Conservation (phyloP, 2,329 filamentous ascomycete genomes). For the Triangularia verruculosa region DNA sequence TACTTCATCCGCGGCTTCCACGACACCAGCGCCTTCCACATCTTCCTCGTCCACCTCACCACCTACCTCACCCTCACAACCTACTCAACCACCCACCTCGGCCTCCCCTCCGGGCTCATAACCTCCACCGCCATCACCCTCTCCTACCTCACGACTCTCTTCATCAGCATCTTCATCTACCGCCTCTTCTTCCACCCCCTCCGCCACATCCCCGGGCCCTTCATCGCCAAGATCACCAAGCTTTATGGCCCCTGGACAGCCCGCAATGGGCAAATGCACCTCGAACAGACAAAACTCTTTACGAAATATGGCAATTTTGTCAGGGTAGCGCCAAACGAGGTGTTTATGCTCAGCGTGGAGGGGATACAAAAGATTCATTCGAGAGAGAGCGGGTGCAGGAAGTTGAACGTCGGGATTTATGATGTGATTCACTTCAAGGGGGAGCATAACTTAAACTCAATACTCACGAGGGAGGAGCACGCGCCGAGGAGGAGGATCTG, state of each 20-base stretch:
- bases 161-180: slow-evolving; percentile 32
- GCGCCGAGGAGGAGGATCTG: slow-evolving; percentile 29
- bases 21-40: slow-evolving; percentile 5
- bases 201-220: slow-evolving; percentile 29
- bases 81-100: background rate
- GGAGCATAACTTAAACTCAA: slow-evolving; percentile 26
- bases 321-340: slow-evolving; percentile 27
- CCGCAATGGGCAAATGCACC: slow-evolving; percentile 12
- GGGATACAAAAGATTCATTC: slow-evolving; percentile 26
- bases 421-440: slow-evolving; percentile 18
- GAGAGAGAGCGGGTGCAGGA: slow-evolving; percentile 22
- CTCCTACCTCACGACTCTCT: slow-evolving; percentile 25
- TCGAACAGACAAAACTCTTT: slow-evolving; percentile 26
- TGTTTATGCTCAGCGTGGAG: slow-evolving; percentile 21
- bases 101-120: background rate
- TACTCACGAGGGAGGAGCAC: slow-evolving; percentile 25
- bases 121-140: slow-evolving; percentile 1
- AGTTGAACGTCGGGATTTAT: slow-evolving; percentile 25
- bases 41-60: slow-evolving; percentile 1
- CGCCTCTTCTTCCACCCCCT: slow-evolving; percentile 33
- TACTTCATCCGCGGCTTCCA: slow-evolving; percentile 16
- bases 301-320: slow-evolving; percentile 32
- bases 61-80: background rate
- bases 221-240: slow-evolving; percentile 46
- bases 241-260: slow-evolving; percentile 43